phyloP scores from a whole-genome alignment of 495 filamentous ascomycete species.

The Trichoderma asperelloides region DNA sequence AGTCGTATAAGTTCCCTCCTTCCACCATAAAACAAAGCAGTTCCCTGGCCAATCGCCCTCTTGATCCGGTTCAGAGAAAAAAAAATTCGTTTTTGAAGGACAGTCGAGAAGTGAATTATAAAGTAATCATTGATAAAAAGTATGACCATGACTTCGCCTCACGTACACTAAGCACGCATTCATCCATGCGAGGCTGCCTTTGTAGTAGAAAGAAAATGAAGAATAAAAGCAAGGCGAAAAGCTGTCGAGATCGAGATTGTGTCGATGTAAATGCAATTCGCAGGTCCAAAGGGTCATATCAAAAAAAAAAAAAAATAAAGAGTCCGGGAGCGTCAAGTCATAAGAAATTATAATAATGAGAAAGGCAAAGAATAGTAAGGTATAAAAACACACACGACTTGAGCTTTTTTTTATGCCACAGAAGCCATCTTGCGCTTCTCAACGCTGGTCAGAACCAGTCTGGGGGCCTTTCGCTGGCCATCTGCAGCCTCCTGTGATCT shows the following conservation, averaged over 20 bases:
- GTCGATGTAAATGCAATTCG: conserved; percentile 9
- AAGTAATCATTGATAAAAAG: conserved; percentile 2
- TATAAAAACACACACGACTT: not conserved
- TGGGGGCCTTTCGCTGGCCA: conserved; percentile 69
- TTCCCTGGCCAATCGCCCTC: not conserved
- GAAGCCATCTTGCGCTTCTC: conserved; percentile 67
- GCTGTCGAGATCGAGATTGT: conserved; percentile 3
- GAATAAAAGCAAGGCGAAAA: not conserved
- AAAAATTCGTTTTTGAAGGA: not conserved
- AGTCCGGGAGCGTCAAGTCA: conserved; percentile 11
- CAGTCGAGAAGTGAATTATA: conserved; percentile 8
- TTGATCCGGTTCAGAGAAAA: not conserved
- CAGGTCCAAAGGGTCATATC: conserved; percentile 4
- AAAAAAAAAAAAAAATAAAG: not conserved
- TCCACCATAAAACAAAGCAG: not conserved
- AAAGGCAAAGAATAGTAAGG: not conserved
- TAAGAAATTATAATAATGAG: conserved; percentile 2
- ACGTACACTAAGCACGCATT: not conserved
- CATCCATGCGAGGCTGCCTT: not conserved
- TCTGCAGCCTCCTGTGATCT: conserved; percentile 39
- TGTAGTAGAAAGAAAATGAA: not conserved
- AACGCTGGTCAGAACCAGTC: conserved; percentile 78
- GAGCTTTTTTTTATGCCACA: not conserved
- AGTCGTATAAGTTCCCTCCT: not conserved
- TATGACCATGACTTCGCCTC: not conserved